phyloP scores from a whole-genome alignment of 1,284 basidiomycete species.

The Kwoniella shivajii region DNA sequence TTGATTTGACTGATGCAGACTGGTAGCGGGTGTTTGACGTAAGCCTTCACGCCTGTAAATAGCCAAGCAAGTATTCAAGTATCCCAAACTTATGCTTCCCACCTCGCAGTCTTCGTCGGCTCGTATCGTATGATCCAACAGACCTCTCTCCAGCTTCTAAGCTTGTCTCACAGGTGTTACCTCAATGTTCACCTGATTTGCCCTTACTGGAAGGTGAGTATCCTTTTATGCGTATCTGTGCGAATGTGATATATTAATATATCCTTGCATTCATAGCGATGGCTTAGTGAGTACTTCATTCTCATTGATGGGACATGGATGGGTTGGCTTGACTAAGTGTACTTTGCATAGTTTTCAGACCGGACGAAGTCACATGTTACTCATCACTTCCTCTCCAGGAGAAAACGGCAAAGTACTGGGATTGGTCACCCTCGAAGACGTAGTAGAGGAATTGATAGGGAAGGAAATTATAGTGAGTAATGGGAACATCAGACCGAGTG shows the following conservation, averaged over 20 bases:
- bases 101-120: constrained; percentile 35
- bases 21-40: constrained; percentile 26
- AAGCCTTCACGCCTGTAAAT: background rate
- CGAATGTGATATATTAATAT: background rate
- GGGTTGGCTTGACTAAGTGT: background rate
- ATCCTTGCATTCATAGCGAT: constrained; percentile 20
- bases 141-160: constrained; percentile 70
- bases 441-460: constrained; percentile 55
- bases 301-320: background rate
- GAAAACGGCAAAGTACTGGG: constrained; percentile 73
- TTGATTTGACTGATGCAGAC: background rate
- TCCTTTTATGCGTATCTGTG: background rate
- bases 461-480: constrained; percentile 48
- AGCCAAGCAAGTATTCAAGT: background rate
- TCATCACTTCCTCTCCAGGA: constrained; percentile 79
- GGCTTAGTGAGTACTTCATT: constrained; percentile 26
- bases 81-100: background rate
- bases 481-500: too few species aligned
- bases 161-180: constrained; percentile 73
- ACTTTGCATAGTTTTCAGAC: constrained; percentile 69
- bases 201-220: constrained; percentile 56
- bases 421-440: constrained; percentile 64
- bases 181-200: constrained; percentile 59
- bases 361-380: constrained; percentile 84
- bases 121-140: constrained; percentile 82